These are phyloP conservation scores for Phytopythium boreale DNA, from an alignment of 352 stramenopile species.

Conservation along the genomic window DNA sequence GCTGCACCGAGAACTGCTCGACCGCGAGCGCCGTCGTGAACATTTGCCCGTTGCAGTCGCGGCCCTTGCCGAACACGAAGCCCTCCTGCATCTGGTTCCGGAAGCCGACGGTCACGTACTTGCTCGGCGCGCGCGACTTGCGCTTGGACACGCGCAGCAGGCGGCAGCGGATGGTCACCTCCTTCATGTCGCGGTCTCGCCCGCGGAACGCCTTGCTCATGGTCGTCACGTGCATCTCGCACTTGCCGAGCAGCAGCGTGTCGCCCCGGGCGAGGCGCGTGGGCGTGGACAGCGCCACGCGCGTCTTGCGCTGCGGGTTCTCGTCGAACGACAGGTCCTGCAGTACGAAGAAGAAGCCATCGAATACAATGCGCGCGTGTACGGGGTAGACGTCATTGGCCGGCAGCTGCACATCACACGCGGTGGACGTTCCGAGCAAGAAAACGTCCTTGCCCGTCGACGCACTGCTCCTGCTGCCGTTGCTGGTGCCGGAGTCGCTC, in stretches of 20 bases:
- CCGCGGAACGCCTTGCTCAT: constrained; percentile 42
- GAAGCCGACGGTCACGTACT: constrained; percentile 59
- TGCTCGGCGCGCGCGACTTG: constrained; percentile 37
- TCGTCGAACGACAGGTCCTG: constrained; percentile 72
- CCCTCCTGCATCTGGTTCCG: constrained; percentile 32
- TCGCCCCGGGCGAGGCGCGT: constrained; percentile 56
- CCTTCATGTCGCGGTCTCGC: constrained; percentile 61
- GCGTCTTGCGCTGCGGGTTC: constrained; percentile 48
- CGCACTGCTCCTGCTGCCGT: not conserved
- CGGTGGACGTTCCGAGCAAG: constrained; percentile 53
- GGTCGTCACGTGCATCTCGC: constrained; percentile 45
- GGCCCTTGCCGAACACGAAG: constrained; percentile 58
- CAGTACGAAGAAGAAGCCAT: constrained; percentile 62
- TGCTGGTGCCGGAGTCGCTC: not conserved
- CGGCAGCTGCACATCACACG: constrained; percentile 51
- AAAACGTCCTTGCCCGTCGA: constrained; percentile 23
- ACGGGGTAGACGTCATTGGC: constrained; percentile 44
- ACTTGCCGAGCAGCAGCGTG: constrained; percentile 56
- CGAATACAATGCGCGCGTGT: constrained; percentile 61
- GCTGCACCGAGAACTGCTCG: constrained; percentile 65
- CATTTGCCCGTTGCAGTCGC: constrained; percentile 53
- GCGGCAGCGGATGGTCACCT: constrained; percentile 59
- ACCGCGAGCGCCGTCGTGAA: constrained; percentile 51
- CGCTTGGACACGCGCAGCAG: constrained; percentile 63
- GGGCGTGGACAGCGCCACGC: constrained; percentile 36